Conservation (phyloP, 495 filamentous ascomycete species). For the Amorphotheca resinae region DNA sequence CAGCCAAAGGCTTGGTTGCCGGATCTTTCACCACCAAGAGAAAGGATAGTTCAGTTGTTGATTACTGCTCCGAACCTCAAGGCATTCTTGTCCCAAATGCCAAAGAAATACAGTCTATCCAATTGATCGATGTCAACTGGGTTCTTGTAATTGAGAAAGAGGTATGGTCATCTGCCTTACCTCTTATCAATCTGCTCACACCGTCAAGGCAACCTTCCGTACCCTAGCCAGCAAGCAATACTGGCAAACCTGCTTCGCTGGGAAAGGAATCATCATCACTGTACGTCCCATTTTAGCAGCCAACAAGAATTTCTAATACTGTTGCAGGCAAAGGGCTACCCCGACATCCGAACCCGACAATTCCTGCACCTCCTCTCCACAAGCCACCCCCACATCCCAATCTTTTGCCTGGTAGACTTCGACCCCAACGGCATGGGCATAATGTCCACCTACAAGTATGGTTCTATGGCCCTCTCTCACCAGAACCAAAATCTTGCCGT, state of each 20-base stretch:
- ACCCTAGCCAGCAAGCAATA: constrained; percentile 44
- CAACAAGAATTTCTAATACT: constrained; percentile 15
- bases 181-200: background rate
- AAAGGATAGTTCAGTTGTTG: constrained; percentile 13
- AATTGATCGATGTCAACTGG: constrained; percentile 48
- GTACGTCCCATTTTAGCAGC: constrained; percentile 27
- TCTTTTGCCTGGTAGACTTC: constrained; percentile 67
- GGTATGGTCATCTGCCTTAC: constrained; percentile 28
- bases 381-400: constrained; percentile 27
- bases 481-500: constrained; percentile 49
- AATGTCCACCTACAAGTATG: constrained; percentile 74
- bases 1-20: constrained; percentile 59
- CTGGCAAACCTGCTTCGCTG: constrained; percentile 33
- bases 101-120: constrained; percentile 37
- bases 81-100: constrained; percentile 55
- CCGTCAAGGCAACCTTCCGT: constrained; percentile 62
- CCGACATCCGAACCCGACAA: constrained; percentile 67
- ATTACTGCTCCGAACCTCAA: constrained; percentile 26
- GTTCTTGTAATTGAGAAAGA: constrained; percentile 89
- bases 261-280: constrained; percentile 56
- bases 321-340: constrained; percentile 76
- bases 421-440: constrained; percentile 84
- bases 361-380: constrained; percentile 44
- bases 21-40: constrained; percentile 34
- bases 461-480: constrained; percentile 60